phyloP scores from a whole-genome alignment of 2,329 filamentous ascomycete genomes.

The Neofusicoccum ribis region DNA sequence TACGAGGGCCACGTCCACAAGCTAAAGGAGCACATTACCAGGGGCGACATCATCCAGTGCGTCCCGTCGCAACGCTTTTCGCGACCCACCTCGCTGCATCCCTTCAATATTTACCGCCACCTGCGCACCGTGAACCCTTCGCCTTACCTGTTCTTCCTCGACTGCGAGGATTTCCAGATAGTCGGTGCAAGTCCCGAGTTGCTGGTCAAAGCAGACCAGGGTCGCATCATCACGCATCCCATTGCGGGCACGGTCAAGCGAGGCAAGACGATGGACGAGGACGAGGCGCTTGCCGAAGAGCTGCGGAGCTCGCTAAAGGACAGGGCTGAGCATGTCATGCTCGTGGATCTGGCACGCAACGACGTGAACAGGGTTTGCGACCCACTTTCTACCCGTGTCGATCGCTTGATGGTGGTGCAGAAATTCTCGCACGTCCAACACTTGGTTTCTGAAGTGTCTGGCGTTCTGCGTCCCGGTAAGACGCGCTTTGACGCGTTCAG shows the following conservation, averaged over 20 bases:
- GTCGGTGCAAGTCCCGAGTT: constrained; percentile 94
- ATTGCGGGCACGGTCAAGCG: constrained; percentile 95
- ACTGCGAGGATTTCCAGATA: constrained; percentile 90
- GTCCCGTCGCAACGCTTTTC: constrained; percentile 94
- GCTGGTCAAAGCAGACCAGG: constrained; percentile 84
- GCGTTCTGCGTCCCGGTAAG: constrained; percentile 77
- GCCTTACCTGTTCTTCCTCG: constrained; percentile 94
- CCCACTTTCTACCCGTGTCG: constrained; percentile 83
- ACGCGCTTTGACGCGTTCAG: constrained; percentile 94
- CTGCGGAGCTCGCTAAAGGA: constrained; percentile 83
- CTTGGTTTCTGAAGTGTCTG: constrained; percentile 92
- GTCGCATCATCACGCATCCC: constrained; percentile 90
- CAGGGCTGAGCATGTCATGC: constrained; percentile 70
- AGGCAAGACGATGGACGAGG: constrained; percentile 77
- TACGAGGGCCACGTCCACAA: constrained; percentile 87
- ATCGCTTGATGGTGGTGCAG: constrained; percentile 73
- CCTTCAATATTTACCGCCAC: constrained; percentile 97
- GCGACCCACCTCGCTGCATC: constrained; percentile 84
- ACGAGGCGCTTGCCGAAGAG: constrained; percentile 74
- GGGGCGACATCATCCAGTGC: constrained; percentile 95
- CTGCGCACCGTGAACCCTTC: constrained; percentile 96
- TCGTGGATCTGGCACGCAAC: constrained; percentile 93
- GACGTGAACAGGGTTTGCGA: constrained; percentile 96
- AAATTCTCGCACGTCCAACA: constrained; percentile 94
- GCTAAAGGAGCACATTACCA: constrained; percentile 86